Evolutionary conservation across 2,329 filamentous ascomycete genomes (phyloP), one percentile per base, ranked within the genome.

Genomic region (Monilinia fructicola): DNA sequence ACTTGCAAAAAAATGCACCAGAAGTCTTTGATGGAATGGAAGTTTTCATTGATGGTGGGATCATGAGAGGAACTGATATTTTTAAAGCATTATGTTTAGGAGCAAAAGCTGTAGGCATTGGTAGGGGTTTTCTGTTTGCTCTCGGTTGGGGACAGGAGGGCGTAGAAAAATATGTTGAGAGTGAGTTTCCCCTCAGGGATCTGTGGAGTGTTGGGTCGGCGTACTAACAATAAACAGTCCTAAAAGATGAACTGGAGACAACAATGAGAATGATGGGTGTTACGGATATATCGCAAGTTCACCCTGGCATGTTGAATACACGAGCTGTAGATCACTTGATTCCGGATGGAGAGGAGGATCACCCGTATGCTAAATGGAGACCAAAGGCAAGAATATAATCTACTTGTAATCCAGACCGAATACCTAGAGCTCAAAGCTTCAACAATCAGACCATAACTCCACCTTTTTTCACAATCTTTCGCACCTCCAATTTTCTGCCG

Each of bases 191-290:
- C 31, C 53, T 9, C 56, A 55, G n/a, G 23, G 18, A 1, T 38
- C 40, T 14, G 4, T 21, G 38, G 2, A 31, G 35, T 56, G 50
- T 18, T 55, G 42, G 7, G 50, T n/a, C 48, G 9, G 18, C 35
- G 40, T 67, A 26, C 68, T 70, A 42, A 69, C 26, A 28, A 44
- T 16, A 53, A 54, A 42, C 46, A 83, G 81, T 84, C 23, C 69
- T 86, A 21, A 79, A 79, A 63, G 87, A 90, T 68, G 87, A 90
- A 74, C 75, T 90, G 4, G 83, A 87, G 70, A 88, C 84, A 2
- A 86, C 86, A 2, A 90, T 90, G 87, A 82, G 84, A 35, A 81
- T 89, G 74, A 84, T 87, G 67, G 88, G 88, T 2, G 80, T 90
- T 44, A 88, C 85, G 1, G 81, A 84, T 68, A 76, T 90, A 12